phyloP scores from a whole-genome alignment of 768 basidiomycete species.

The Leccinum uliginosum region DNA sequence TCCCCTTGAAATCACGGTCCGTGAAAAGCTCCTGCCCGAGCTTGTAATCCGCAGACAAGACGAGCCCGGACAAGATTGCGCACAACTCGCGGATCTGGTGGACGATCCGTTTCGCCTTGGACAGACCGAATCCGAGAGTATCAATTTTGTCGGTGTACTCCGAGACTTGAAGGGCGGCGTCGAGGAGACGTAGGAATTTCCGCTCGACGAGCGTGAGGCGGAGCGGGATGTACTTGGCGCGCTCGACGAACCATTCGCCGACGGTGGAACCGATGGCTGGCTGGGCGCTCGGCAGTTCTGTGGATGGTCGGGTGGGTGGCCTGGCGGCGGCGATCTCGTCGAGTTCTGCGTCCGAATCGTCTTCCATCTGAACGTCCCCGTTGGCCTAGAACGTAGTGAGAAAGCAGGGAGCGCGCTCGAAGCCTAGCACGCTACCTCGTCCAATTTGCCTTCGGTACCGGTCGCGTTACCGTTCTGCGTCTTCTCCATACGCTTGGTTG shows the following conservation, averaged over 20 bases:
- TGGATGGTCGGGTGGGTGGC: conserved; percentile 15
- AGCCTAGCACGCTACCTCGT: conserved; percentile 16
- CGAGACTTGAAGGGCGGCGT: conserved; percentile 78
- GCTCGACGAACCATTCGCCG: conserved; percentile 83
- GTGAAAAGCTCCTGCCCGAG: conserved; percentile 82
- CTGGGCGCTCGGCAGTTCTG: conserved; percentile 47
- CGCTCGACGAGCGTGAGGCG: conserved; percentile 73
- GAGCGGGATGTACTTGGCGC: conserved; percentile 75
- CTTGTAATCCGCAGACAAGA: conserved; percentile 83
- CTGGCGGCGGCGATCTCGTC: conserved; percentile 34
- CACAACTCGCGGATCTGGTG: conserved; percentile 84
- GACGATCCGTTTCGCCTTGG: conserved; percentile 85
- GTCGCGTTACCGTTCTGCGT: conserved; percentile 14
- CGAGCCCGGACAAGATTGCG: conserved; percentile 79
- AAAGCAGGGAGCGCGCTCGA: background rate
- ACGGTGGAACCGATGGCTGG: conserved; percentile 57
- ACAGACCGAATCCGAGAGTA: conserved; percentile 69
- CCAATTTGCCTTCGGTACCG: conserved; percentile 5
- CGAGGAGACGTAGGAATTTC: conserved; percentile 79
- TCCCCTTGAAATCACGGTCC: conserved; percentile 76
- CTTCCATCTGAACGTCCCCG: conserved; percentile 34
- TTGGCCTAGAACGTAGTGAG: conserved; percentile 18
- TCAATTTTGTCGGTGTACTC: conserved; percentile 92
- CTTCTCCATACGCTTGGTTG: conserved; percentile 6
- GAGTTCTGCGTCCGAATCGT: conserved; percentile 34